A percentile compares a stretch with the other conserved stretches of the same genome.
phyloP scores from a whole-genome alignment of 164 flowering plant species.

The Macadamia integrifolia region DNA sequence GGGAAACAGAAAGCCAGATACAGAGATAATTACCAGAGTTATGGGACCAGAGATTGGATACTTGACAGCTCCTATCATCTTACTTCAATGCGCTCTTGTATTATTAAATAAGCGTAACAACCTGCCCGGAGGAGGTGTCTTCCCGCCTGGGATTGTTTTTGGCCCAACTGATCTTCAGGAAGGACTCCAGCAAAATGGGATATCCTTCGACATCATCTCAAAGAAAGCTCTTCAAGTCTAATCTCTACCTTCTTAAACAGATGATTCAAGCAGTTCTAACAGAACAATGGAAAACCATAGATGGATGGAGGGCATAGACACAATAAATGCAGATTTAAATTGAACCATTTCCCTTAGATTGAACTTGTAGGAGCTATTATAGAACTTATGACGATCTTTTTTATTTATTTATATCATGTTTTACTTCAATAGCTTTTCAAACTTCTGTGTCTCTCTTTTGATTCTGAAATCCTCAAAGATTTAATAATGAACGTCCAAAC shows the following conservation, averaged over 20 bases:
- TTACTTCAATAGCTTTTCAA: too few relatives aligned
- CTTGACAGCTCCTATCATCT: conserved; percentile 72
- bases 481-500: too few relatives aligned
- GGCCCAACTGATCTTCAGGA: conserved; percentile 89
- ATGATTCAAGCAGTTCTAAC: too few relatives aligned
- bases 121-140: conserved; percentile 81
- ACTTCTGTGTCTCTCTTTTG: too few relatives aligned
- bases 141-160: conserved; percentile 76
- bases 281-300: too few relatives aligned
- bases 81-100: conserved; percentile 78
- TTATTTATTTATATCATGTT: too few relatives aligned
- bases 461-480: too few relatives aligned
- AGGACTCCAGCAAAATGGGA: conserved; percentile 72
- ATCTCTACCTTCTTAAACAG: not conserved
- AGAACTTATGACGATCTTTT: too few relatives aligned
- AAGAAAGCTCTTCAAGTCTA: conserved; percentile 26
- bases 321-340: too few relatives aligned
- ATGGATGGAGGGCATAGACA: too few relatives aligned
- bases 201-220: conserved; percentile 74
- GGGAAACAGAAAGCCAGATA: conserved; percentile 52
- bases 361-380: too few relatives aligned
- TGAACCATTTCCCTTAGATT: too few relatives aligned
- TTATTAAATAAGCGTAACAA: conserved; percentile 47
- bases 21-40: conserved; percentile 72
- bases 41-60: conserved; percentile 96